A percentile compares a stretch with the other conserved stretches of the same genome.
These are phyloP conservation scores for Chytriomyces sp. DNA, from an alignment of 192 early-diverging fungal species.

Conservation along the genomic window DNA sequence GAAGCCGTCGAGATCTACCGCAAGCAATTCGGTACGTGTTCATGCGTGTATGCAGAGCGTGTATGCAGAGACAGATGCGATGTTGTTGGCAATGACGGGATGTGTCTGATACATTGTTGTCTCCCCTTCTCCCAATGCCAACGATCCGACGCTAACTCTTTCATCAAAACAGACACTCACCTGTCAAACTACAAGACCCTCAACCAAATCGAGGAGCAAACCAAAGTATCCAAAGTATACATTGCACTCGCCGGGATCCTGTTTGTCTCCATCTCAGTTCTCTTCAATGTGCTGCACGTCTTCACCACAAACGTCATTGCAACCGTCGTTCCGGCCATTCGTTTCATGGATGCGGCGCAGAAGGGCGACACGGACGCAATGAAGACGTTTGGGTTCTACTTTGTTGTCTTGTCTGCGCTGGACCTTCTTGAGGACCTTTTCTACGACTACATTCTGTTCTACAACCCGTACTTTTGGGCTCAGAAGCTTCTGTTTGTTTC, in stretches of 20 bases:
- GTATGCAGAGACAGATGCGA: neutral
- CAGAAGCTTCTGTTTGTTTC: slow-evolving; percentile 39
- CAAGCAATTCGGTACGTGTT: slow-evolving; percentile 31
- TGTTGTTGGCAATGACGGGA: neutral
- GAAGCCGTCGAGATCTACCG: slow-evolving; percentile 26
- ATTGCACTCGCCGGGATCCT: slow-evolving; percentile 43
- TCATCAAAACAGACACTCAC: slow-evolving; percentile 35
- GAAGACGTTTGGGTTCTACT: slow-evolving; percentile 50
- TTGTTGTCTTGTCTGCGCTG: slow-evolving; percentile 33
- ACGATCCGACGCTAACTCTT: neutral
- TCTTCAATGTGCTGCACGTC: slow-evolving; percentile 51
- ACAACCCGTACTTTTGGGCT: slow-evolving; percentile 54
- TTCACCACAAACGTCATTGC: slow-evolving; percentile 46
- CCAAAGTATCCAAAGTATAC: slow-evolving; percentile 51
- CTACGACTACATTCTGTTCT: slow-evolving; percentile 33
- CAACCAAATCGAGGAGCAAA: slow-evolving; percentile 41
- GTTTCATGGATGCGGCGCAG: slow-evolving; percentile 42
- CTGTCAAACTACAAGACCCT: slow-evolving; percentile 45
- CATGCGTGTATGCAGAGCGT: too few species aligned
- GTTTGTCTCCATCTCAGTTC: slow-evolving; percentile 50
- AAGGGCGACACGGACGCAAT: slow-evolving; percentile 41
- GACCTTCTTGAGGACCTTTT: slow-evolving; percentile 40
- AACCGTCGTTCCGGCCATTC: slow-evolving; percentile 46
- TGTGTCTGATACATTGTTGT: too few species aligned
- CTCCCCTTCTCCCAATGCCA: neutral